Evolutionary conservation across 176 grass and related monocot species (phyloP).

Genomic region (Phoenix dactylifera): DNA sequence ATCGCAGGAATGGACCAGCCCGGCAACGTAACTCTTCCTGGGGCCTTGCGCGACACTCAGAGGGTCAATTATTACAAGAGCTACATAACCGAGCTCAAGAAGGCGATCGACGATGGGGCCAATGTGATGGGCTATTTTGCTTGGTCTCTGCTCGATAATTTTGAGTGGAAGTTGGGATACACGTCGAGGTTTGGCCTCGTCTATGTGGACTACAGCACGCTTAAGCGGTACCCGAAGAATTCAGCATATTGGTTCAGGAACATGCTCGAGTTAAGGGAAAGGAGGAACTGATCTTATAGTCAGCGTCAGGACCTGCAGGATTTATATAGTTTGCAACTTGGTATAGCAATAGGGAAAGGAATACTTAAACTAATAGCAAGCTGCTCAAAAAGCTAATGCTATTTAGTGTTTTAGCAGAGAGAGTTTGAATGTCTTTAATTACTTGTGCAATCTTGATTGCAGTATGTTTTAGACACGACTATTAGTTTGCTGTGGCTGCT

Average conservation of each 20-base stretch:
- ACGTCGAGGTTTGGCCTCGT: constrained; percentile 71
- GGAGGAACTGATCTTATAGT: no score
- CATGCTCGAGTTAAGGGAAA: constrained; percentile 33
- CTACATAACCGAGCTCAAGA: constrained; percentile 60
- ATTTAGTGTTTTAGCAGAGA: no score
- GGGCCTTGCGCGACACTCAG: constrained; percentile 23
- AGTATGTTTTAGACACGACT: no score
- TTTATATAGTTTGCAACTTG: no score
- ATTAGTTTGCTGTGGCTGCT: no score
- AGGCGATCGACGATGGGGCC: constrained; percentile 50
- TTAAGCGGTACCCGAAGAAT: constrained; percentile 58
- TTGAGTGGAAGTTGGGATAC: constrained; percentile 71
- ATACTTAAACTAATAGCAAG: no score
- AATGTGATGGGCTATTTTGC: constrained; percentile 64
- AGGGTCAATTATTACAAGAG: constrained; percentile 51
- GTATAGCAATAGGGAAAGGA: no score
- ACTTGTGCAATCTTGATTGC: no score
- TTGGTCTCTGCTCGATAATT: constrained; percentile 82
- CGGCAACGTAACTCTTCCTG: constrained; percentile 18
- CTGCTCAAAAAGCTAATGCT: no score
- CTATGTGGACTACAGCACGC: constrained; percentile 57
- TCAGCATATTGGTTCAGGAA: constrained; percentile 72
- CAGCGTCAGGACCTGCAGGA: no score
- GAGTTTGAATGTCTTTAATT: no score
- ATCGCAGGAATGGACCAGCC: constrained; percentile 27